These are phyloP conservation scores for Hortaea werneckii DNA, from an alignment of 2,329 filamentous ascomycete species.

Conservation along the genomic window DNA sequence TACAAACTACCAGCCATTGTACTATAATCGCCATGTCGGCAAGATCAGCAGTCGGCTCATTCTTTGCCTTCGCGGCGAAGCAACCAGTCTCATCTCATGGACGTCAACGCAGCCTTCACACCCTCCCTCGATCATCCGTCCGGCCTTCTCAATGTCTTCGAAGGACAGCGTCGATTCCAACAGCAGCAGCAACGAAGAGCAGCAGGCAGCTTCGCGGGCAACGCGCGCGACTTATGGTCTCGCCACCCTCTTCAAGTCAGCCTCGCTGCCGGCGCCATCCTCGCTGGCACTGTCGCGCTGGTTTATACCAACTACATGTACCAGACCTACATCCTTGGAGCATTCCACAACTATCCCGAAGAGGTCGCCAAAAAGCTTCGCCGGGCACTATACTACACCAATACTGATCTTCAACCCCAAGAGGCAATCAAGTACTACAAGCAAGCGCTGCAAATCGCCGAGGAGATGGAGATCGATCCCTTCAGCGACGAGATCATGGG, in stretches of 20 bases:
- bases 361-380: constrained; percentile 69
- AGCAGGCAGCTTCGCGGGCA: constrained; percentile 13
- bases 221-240: constrained; percentile 25
- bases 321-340: constrained; percentile 35
- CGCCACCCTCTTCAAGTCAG: constrained; percentile 32
- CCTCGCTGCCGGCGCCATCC: constrained; percentile 22
- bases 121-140: constrained; percentile 5
- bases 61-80: constrained; percentile 14
- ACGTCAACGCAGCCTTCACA: constrained; percentile 4
- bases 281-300: constrained; percentile 29
- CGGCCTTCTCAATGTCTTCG: constrained; percentile 5
- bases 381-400: constrained; percentile 76
- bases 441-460: constrained; percentile 63
- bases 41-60: constrained; percentile 15
- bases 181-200: constrained; percentile 9
- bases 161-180: background rate
- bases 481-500: constrained; percentile 88
- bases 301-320: constrained; percentile 39
- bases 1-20: too few relatives aligned
- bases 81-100: background rate
- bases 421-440: constrained; percentile 76
- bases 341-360: constrained; percentile 53
- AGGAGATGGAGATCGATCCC: constrained; percentile 68
- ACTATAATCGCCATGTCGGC: constrained; percentile 24
- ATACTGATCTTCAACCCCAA: constrained; percentile 62